Evolutionary conservation across 2,329 filamentous ascomycete genomes (phyloP), one percentile per base, ranked within the genome.

Genomic region (Coniosporium tulheliwenetii): DNA sequence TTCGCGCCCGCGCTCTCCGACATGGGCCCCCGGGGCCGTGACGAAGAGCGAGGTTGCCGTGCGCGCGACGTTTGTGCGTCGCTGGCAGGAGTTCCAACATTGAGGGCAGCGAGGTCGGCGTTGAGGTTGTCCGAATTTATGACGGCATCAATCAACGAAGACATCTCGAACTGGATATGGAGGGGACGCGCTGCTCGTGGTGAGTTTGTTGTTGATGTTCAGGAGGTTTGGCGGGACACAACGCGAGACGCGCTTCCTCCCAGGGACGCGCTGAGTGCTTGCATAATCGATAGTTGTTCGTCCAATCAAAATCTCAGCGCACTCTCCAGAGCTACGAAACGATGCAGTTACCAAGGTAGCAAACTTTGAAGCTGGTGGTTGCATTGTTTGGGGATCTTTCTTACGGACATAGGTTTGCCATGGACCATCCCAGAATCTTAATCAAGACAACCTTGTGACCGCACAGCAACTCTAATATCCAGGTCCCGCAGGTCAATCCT

Each of bases 21-120:
- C 9, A 66, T 66, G 30, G 66, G 65, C 30, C 67, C 67, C 42
- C 70, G 63, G 16, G 71, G 72, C 42, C 73, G 63, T 32, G 72
- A 73, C 41, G 75, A 77, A 9, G 64, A 67, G 29, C 62, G 66
- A 42, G 43, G 48, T 47, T 49, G 50, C 45, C 50, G 54, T 52
- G 48, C 54, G 46, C 51, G 49, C 13, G 49, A 41, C 37, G 47
- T 45, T 10, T 54, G 49, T 39, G 59, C 60, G 52, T 62, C 58
- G 52, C 55, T 55, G 12, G 36, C 36, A 19, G 36, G 13, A 14
- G 36, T 15, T 58, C 30, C 60, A 53, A 31, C 55, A 57, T 44
- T 56, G 19, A 26, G 19, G 19, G 56, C 39, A 42, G 58, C 47
- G 48, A 51, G 49, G 26, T 59, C 52, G 44, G 57, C 45, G 34